Conservation (phyloP, 2,329 filamentous ascomycete species). For the Fusarium tanahbumbuense region DNA sequence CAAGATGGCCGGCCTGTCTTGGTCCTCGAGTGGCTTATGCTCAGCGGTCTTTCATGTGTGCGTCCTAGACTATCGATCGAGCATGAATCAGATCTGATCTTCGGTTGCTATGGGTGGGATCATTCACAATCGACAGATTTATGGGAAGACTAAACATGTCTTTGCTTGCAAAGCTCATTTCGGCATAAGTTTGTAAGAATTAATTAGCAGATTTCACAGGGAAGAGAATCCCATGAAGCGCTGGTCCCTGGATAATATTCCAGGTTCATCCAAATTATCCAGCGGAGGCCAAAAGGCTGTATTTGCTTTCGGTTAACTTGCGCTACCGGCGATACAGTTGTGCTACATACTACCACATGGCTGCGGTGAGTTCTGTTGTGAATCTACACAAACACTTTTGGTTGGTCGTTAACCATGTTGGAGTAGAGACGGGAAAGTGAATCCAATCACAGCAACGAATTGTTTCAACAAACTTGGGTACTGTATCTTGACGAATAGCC, state of each 20-base stretch:
- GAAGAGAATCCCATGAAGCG: not conserved
- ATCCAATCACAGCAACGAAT: slow-evolving; percentile 22
- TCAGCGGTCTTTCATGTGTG: not conserved
- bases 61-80: not conserved
- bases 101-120: not conserved
- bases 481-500: slow-evolving; percentile 31
- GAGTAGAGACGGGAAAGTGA: slow-evolving; percentile 1
- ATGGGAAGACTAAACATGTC: not conserved
- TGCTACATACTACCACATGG: not conserved
- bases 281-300: slow-evolving; percentile 16
- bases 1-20: slow-evolving; percentile 6
- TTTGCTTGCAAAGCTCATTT: not conserved
- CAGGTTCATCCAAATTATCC: not conserved
- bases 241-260: not conserved
- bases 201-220: not conserved
- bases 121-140: slow-evolving; percentile 3
- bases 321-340: slow-evolving; percentile 19
- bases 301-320: slow-evolving; percentile 40
- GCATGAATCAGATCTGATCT: not conserved
- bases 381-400: slow-evolving; percentile 11
- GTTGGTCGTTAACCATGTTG: slow-evolving; percentile 23
- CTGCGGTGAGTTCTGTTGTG: not conserved
- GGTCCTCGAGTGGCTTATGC: slow-evolving; percentile 6
- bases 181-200: not conserved
- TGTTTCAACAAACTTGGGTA: slow-evolving; percentile 1